Conservation (phyloP, 164 flowering plant genomes). For the Vitis rupestris region DNA sequence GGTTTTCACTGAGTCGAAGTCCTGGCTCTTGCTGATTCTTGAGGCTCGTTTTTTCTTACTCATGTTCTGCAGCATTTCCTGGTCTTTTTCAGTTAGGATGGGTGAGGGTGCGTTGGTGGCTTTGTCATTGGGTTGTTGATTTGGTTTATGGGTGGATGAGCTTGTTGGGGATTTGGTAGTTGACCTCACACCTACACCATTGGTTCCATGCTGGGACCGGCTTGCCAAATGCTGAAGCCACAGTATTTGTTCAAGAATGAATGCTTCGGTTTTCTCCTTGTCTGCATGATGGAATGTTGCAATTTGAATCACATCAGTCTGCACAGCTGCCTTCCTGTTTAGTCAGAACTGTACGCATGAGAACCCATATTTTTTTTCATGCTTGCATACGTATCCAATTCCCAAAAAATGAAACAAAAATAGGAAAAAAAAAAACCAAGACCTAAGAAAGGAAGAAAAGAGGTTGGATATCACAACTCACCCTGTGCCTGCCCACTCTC, state of each 20-base stretch:
- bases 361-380: not conserved
- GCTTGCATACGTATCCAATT: not conserved
- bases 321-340: slow-evolving; percentile 16
- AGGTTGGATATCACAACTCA: slow-evolving; percentile 20
- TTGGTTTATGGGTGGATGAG: not conserved
- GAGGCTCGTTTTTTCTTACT: not conserved
- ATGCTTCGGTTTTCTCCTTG: slow-evolving; percentile 31
- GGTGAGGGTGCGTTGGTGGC: not conserved
- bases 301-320: slow-evolving; percentile 20
- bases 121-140: not conserved
- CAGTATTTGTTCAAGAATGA: slow-evolving; percentile 23
- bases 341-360: slow-evolving; percentile 21
- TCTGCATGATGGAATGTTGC: slow-evolving; percentile 38
- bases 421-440: too few relatives aligned
- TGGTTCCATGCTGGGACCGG: slow-evolving; percentile 6
- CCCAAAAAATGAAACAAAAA: too few relatives aligned
- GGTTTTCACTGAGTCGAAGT: slow-evolving; percentile 7
- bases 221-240: slow-evolving; percentile 32
- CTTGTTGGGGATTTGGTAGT: not conserved
- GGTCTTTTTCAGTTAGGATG: slow-evolving; percentile 6
- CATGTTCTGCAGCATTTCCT: slow-evolving; percentile 1
- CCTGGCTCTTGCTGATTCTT: slow-evolving; percentile 12
- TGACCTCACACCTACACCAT: not conserved
- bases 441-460: not conserved
- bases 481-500: slow-evolving; percentile 89